Conservation (phyloP, 495 filamentous ascomycete genomes). For the Aspergillus campestris region DNA sequence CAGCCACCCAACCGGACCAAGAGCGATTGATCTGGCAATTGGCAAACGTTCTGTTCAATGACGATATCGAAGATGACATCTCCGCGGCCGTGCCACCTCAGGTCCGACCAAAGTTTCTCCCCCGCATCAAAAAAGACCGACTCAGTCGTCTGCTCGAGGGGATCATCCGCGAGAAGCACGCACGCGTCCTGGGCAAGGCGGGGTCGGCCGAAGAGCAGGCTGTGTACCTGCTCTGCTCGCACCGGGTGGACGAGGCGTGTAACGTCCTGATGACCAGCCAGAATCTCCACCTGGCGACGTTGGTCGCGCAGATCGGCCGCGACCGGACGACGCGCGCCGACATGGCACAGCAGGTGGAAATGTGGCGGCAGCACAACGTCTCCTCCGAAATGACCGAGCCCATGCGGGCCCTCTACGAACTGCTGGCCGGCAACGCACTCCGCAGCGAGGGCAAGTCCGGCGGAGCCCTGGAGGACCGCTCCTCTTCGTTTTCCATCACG, state of each 20-base stretch:
- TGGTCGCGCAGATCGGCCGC: slow-evolving; percentile 71
- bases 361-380: slow-evolving; percentile 73
- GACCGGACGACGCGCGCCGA: slow-evolving; percentile 55
- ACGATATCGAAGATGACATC: slow-evolving; percentile 41
- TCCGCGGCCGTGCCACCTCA: slow-evolving; percentile 34
- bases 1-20: slow-evolving; percentile 18
- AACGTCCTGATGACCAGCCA: slow-evolving; percentile 59
- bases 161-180: slow-evolving; percentile 40
- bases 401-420: slow-evolving; percentile 79
- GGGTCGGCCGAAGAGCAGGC: slow-evolving; percentile 71
- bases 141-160: slow-evolving; percentile 38
- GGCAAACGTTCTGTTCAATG: slow-evolving; percentile 80
- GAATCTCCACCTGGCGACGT: slow-evolving; percentile 71
- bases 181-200: slow-evolving; percentile 38
- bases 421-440: slow-evolving; percentile 78
- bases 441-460: slow-evolving; percentile 61
- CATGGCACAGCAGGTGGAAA: slow-evolving; percentile 66
- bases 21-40: slow-evolving; percentile 45
- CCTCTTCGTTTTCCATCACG: slow-evolving; percentile 66
- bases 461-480: slow-evolving; percentile 64
- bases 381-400: slow-evolving; percentile 81
- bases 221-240: slow-evolving; percentile 65
- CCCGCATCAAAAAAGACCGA: slow-evolving; percentile 48
- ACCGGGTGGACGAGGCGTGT: slow-evolving; percentile 75
- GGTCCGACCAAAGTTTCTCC: slow-evolving; percentile 30